These are phyloP conservation scores for Phaeodactylum tricornutum DNA, from an alignment of 108 stramenopile species.

Conservation along the genomic window DNA sequence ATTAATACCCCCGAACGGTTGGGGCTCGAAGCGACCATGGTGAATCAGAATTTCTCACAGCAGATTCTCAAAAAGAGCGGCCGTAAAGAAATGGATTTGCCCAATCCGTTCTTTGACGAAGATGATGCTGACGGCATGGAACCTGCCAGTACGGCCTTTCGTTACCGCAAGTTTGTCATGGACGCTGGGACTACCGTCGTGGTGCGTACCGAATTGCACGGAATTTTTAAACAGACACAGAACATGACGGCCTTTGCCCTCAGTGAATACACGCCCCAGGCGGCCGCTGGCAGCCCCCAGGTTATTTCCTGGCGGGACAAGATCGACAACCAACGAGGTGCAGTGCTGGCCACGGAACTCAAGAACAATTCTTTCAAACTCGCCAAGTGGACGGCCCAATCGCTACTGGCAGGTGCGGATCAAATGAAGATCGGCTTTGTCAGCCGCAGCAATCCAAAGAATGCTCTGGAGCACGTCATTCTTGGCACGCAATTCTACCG, in stretches of 20 bases:
- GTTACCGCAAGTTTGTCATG: conserved; percentile 90
- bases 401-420: conserved; percentile 90
- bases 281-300: conserved; percentile 11
- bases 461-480: conserved; percentile 85
- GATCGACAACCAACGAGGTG: conserved; percentile 91
- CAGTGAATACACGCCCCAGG: conserved; percentile 84
- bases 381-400: conserved; percentile 97
- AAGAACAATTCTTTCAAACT: conserved; percentile 98
- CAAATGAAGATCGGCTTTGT: conserved; percentile 98
- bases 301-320: conserved; percentile 71
- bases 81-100: conserved; percentile 63
- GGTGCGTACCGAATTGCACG: conserved; percentile 80
- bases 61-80: conserved; percentile 82
- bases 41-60: conserved; percentile 98
- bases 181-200: conserved; percentile 65
- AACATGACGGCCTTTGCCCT: conserved; percentile 96
- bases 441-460: conserved; percentile 68
- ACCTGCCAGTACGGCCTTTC: conserved; percentile 93
- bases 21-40: conserved; percentile 90
- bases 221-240: conserved; percentile 51
- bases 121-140: conserved; percentile 91
- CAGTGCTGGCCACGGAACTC: conserved; percentile 93
- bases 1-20: conserved; percentile 91
- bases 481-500: conserved; percentile 93
- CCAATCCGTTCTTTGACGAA: conserved; percentile 97